Conservation (phyloP, 495 filamentous ascomycete genomes). For the Penicillium malachiteum region DNA sequence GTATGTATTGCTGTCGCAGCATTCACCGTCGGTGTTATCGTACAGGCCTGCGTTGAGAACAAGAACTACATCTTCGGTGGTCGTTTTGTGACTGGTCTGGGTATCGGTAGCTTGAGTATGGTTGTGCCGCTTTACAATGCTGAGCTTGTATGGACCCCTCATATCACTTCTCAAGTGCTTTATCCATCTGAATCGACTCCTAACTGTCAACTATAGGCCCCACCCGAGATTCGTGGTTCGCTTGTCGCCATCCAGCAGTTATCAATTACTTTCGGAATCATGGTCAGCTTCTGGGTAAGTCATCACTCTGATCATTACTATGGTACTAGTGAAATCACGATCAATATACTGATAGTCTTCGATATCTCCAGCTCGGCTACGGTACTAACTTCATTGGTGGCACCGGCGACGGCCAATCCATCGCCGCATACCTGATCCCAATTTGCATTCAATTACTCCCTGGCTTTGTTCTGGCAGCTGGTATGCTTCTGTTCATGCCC, state of each 20-base stretch:
- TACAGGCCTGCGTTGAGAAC: slow-evolving; percentile 65
- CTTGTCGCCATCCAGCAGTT: slow-evolving; percentile 72
- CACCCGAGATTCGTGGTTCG: slow-evolving; percentile 67
- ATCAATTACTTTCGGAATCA: slow-evolving; percentile 62
- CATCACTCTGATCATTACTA: too few relatives aligned
- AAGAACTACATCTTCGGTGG: slow-evolving; percentile 65
- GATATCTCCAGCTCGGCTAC: slow-evolving; percentile 25
- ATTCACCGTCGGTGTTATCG: slow-evolving; percentile 72
- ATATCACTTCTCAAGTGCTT: not conserved
- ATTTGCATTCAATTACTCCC: slow-evolving; percentile 45
- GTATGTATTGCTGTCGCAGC: slow-evolving; percentile 66
- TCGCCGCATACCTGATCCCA: slow-evolving; percentile 45
- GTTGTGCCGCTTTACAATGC: slow-evolving; percentile 61
- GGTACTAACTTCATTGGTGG: slow-evolving; percentile 48
- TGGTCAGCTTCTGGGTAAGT: slow-evolving; percentile 65
- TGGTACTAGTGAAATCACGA: too few relatives aligned
- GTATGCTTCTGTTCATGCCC: slow-evolving; percentile 66
- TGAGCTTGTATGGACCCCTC: slow-evolving; percentile 30
- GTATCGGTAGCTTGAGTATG: slow-evolving; percentile 37
- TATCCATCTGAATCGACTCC: slow-evolving; percentile 48
- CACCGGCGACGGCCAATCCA: slow-evolving; percentile 39
- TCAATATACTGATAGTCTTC: slow-evolving; percentile 33
- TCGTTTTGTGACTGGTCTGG: slow-evolving; percentile 66
- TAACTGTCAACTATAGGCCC: slow-evolving; percentile 28
- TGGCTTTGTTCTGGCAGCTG: slow-evolving; percentile 38